Percentiles rank a stretch among this genome's conserved stretches.
Evolutionary conservation across 2,329 filamentous ascomycete genomes (phyloP).

Genomic region (Plectosphaerella cucumerina): DNA sequence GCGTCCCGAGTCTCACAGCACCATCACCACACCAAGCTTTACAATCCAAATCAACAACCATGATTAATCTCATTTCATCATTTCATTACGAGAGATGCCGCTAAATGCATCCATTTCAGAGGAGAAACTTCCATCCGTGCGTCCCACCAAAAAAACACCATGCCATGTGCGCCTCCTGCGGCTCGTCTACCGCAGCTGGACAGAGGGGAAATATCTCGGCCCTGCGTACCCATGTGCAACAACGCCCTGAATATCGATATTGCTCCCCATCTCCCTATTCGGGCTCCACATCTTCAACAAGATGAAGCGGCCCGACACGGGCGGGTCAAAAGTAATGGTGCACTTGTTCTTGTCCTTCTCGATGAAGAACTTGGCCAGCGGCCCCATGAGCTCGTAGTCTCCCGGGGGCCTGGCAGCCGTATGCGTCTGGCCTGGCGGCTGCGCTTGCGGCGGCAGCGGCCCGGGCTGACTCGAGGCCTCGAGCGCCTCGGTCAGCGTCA

Average conservation of each 20-base stretch:
- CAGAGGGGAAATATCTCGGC: constrained; percentile 74
- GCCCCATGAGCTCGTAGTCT: constrained; percentile 53
- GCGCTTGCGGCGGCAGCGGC: constrained; percentile 25
- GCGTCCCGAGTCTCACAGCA: no score
- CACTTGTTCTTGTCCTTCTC: constrained; percentile 79
- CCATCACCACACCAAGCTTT: no score
- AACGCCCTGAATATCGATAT: constrained; percentile 88
- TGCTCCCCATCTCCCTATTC: constrained; percentile 56
- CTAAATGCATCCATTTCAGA: no score
- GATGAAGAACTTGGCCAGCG: constrained; percentile 80
- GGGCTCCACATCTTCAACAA: constrained; percentile 89
- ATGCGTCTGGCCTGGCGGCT: constrained; percentile 55
- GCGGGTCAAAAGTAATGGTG: constrained; percentile 79
- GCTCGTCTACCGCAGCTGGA: constrained; percentile 55
- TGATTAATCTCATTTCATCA: no score
- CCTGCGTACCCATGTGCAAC: constrained; percentile 81
- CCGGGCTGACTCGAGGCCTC: constrained; percentile 40
- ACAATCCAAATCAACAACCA: no score
- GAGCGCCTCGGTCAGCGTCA: constrained; percentile 31
- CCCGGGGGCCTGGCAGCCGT: constrained; percentile 35
- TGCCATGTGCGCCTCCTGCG: no score
- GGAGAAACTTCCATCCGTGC: no score
- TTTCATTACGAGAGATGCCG: no score
- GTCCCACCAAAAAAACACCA: no score
- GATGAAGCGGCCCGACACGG: constrained; percentile 77